These are phyloP conservation scores for Vitis hybrid DNA, from an alignment of 177 flowering plant genomes.

Conservation along the genomic window DNA sequence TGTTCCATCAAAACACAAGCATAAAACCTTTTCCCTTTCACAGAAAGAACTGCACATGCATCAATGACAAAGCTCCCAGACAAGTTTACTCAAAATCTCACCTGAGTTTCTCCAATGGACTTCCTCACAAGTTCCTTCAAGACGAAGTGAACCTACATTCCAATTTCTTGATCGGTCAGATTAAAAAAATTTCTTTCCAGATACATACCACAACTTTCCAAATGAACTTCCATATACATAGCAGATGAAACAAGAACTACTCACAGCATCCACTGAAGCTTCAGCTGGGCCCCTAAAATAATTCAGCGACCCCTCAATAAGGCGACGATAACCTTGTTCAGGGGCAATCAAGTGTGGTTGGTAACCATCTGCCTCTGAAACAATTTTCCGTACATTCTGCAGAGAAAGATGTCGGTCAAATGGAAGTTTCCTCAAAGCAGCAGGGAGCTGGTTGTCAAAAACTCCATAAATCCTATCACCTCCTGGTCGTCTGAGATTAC, in stretches of 20 bases:
- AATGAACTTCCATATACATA: not conserved
- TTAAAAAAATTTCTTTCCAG: not conserved
- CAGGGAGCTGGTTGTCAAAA: conserved; percentile 63
- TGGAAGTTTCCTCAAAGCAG: conserved; percentile 60
- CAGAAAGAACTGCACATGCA: too few species aligned
- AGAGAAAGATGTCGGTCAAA: conserved; percentile 55
- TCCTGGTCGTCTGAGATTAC: conserved; percentile 47
- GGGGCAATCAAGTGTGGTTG: conserved; percentile 66
- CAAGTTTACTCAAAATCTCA: conserved; percentile 11
- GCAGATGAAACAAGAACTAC: conserved; percentile 10
- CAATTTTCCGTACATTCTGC: conserved; percentile 48
- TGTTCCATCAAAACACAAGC: conserved; percentile 12
- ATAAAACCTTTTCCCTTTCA: not conserved
- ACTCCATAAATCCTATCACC: conserved; percentile 62
- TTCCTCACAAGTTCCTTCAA: conserved; percentile 57
- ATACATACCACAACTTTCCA: not conserved
- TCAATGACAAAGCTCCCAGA: not conserved
- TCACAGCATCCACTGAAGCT: conserved; percentile 65
- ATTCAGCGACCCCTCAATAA: conserved; percentile 46
- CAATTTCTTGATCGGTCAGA: conserved; percentile 6
- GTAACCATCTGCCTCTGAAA: conserved; percentile 63
- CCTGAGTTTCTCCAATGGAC: conserved; percentile 57
- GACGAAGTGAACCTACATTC: conserved; percentile 52
- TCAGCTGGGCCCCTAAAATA: conserved; percentile 64
- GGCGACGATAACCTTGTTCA: conserved; percentile 61